phyloP scores from a whole-genome alignment of 768 basidiomycete genomes.

The Podaxis sp. region DNA sequence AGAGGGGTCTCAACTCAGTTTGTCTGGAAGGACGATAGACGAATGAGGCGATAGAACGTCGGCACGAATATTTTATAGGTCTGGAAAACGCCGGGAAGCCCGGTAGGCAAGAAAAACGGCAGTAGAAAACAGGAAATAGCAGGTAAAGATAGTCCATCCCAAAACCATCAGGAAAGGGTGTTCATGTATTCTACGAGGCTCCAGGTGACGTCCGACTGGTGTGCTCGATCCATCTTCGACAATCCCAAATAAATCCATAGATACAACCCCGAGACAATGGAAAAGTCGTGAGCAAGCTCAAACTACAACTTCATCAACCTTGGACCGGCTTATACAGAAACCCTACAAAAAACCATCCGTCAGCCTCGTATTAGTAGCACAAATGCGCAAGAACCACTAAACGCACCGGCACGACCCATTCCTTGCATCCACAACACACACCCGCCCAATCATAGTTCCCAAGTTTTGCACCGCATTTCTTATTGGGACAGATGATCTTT shows the following conservation, averaged over 20 bases:
- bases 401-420: conserved; percentile 90
- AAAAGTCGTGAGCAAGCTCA: neutral
- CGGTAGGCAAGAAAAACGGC: too few relatives aligned
- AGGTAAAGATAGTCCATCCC: too few relatives aligned
- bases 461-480: conserved; percentile 86
- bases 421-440: conserved; percentile 84
- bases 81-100: too few relatives aligned
- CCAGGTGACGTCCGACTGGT: too few relatives aligned
- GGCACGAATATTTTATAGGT: too few relatives aligned
- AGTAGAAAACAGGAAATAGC: too few relatives aligned
- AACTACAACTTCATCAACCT: conserved; percentile 59
- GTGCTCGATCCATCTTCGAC: too few relatives aligned
- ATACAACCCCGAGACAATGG: neutral
- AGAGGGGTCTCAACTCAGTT: too few relatives aligned
- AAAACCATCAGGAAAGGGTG: too few relatives aligned
- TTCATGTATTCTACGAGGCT: too few relatives aligned
- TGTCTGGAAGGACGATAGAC: too few relatives aligned
- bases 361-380: neutral
- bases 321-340: conserved; percentile 67
- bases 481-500: conserved; percentile 90
- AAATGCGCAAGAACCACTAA: conserved; percentile 8
- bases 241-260: neutral
- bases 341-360: conserved; percentile 35
- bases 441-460: conserved; percentile 99
- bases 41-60: too few relatives aligned